Base-by-base conservation (phyloP, 768 basidiomycete species). In the Paxillus involutus region DNA sequence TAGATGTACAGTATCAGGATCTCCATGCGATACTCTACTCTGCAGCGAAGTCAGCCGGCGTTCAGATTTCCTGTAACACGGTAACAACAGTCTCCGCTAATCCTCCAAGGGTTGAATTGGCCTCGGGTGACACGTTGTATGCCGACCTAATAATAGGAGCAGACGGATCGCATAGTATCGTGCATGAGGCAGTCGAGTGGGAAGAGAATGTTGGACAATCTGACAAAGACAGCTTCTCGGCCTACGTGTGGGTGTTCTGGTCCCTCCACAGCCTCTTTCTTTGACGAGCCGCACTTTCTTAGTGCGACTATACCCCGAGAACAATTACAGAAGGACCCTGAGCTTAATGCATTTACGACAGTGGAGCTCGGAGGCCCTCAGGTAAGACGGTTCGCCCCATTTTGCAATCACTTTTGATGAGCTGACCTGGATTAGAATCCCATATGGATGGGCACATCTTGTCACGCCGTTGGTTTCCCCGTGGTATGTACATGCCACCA, bases 71-170 rank as follows among this genome's bases (percentile, higher is more conserved):
- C 11, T 80, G 77, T 57, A 69, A 77, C 59, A 59, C 71, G 10
- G 59, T 79, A 32, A 51, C 49, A 17, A 52, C 49, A 2, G 71
- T 76, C n/a, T 58, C 58, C 17, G 62, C 65, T 13, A 53, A 73
- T 36, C 61, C 62, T 13, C 58, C 62, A 3, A 62, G 65, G 33
- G 70, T 78, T 2, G 66, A 66, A 1, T 57, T 75, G 8, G 73
- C 73, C 14, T 71, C 64, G 35, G 82, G 81, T n/a, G 73, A 75
- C 52, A 65, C 63, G 5, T 46, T 83, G 10, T 53, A 58, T 29
- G 77, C 77, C 9, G 83, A 85, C 63, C 53, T 84, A 39, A 67
- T 85, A 33, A 73, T 85, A 13, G 83, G 80, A 21, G 84, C 83
- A 13, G 84, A 86, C 66, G 84, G 85, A 6, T 69, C 73, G 41